These are phyloP conservation scores for Vicia sativa DNA, from an alignment of 306 rosid genomes.

Conservation along the genomic window DNA sequence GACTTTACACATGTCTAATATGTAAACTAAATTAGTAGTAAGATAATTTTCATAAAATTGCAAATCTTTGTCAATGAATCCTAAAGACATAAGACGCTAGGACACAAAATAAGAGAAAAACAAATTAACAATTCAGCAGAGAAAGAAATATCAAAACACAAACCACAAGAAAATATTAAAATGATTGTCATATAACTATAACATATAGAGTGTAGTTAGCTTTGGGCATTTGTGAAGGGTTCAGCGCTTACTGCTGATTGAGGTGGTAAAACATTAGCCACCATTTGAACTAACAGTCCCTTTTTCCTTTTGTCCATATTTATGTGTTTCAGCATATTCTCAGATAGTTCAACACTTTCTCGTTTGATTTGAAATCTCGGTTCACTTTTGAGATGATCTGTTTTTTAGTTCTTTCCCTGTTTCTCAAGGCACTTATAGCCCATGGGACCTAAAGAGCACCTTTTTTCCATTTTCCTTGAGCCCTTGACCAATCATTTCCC, in stretches of 20 bases:
- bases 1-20: slow-evolving; percentile 23
- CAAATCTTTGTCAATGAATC: slow-evolving; percentile 14
- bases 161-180: neutral
- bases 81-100: neutral
- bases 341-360: neutral
- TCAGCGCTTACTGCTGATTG: neutral
- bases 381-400: neutral
- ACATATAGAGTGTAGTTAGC: neutral
- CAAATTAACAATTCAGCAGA: neutral
- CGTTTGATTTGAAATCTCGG: neutral
- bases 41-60: slow-evolving; percentile 12
- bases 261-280: neutral
- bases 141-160: neutral
- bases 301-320: neutral
- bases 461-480: neutral
- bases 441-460: neutral
- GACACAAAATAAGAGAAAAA: neutral
- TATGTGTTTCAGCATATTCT: neutral
- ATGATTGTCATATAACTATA: neutral
- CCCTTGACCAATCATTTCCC: neutral
- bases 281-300: neutral
- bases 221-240: neutral
- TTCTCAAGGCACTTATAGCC: neutral
- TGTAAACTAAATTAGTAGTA: slow-evolving; percentile 20
- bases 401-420: neutral